Percentiles rank a stretch among this genome's conserved stretches.
These are phyloP conservation scores for Xanthoconium stramineum DNA, from an alignment of 768 basidiomycete species.

Conservation along the genomic window DNA sequence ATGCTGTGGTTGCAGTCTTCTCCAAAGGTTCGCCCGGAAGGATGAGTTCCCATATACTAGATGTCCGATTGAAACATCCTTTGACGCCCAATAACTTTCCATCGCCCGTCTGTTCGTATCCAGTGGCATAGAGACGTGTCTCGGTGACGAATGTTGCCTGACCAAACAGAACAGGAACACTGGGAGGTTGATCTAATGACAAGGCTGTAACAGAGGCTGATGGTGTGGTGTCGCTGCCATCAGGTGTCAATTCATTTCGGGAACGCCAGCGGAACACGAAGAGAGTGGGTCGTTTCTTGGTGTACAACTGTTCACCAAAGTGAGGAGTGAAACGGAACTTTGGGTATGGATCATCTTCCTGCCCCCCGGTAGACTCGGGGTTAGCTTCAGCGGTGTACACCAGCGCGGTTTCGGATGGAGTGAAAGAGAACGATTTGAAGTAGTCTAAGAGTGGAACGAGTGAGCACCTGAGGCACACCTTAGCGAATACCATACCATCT, in stretches of 20 bases:
- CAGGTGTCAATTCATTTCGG: neutral
- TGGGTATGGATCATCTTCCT: conserved; percentile 26
- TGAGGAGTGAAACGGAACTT: conserved; percentile 56
- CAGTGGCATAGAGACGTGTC: conserved; percentile 51
- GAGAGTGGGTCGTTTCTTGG: conserved; percentile 48
- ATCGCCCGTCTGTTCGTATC: conserved; percentile 57
- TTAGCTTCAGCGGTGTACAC: conserved; percentile 63
- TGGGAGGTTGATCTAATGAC: conserved; percentile 6
- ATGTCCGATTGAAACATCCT: conserved; percentile 57
- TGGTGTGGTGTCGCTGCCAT: conserved; percentile 3
- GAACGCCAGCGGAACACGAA: conserved; percentile 54
- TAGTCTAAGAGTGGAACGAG: conserved; percentile 38
- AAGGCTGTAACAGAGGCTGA: conserved; percentile 12
- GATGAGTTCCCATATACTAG: conserved; percentile 52
- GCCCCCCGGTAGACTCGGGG: conserved; percentile 11
- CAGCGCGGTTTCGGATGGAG: conserved; percentile 48
- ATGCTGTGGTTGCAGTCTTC: conserved; percentile 12
- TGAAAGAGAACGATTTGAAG: conserved; percentile 51
- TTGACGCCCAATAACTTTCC: conserved; percentile 58
- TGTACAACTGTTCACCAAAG: conserved; percentile 61
- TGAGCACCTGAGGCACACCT: neutral
- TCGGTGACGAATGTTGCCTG: conserved; percentile 52
- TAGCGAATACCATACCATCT: conserved; percentile 43
- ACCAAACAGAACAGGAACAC: conserved; percentile 41
- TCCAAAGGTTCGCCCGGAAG: conserved; percentile 18